Evolutionary conservation across 2,329 filamentous ascomycete species (phyloP), one percentile per base, ranked within the genome.

Genomic region (Zymoseptoria crescenta): DNA sequence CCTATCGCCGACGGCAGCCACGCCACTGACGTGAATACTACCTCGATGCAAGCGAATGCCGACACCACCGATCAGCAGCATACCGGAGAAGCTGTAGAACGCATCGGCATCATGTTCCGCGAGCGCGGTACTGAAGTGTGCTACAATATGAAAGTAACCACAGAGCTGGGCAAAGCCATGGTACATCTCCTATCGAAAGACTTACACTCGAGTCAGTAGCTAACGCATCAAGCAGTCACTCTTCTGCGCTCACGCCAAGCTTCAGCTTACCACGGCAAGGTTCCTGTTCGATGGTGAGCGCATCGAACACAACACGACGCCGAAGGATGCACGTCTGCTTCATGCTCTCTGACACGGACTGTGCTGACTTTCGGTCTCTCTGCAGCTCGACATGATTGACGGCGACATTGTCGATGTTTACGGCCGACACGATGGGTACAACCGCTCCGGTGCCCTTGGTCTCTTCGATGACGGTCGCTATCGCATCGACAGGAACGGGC

Each of bases 261-360:
- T 57, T 3, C 49, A 59, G 2, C 35, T 53, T n/a, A 29, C 49
- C 1, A 49, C 52, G 8, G 48, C 65, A 13, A 63, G 68, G 20
- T 70, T 69, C 54, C 50, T 69, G 19, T 61, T 64, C 45, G 65
- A 70, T 1, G 67, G 68, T 0, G 56, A 59, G 9, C 62, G 67
- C 20, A 52, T 70, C 49, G 45, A 49, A 1, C 19, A 19, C 8
- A 55, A 65, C 3, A 19, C 56, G n/a, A 68, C 65, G n/a, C 59
- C 64, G 8, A 61, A 52, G 3, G 55, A 59, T 51, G 67, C 68
- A 59, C 61, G 65, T 59, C n/a, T 28, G 28, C 28, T 29, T 29
- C 28, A 8, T 29, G 4, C 28, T 29, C 28, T 29, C 8, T 29
- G 28, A 4, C 8, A 29, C 28, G 28, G 28, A 29, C 28, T 29